A percentile compares a stretch with the other conserved stretches of the same genome.
phyloP scores from a whole-genome alignment of 164 flowering plant genomes.

The Berberis thunbergii region DNA sequence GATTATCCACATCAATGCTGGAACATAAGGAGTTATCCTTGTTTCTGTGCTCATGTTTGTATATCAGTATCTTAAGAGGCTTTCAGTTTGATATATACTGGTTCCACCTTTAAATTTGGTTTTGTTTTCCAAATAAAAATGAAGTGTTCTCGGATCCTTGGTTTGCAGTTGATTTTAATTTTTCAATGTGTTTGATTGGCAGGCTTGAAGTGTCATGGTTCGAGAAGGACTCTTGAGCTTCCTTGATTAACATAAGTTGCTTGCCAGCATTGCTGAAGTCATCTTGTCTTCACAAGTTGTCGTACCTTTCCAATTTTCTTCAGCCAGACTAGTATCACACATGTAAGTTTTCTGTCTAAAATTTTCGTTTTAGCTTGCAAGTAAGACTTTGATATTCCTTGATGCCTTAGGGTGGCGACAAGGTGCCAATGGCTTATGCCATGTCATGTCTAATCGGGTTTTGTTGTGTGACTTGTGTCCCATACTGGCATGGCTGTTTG shows the following conservation, averaged over 20 bases:
- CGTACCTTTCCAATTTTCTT: slow-evolving; percentile 51
- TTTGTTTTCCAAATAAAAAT: too few relatives aligned
- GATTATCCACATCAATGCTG: too few relatives aligned
- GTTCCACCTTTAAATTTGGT: too few relatives aligned
- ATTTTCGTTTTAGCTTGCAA: not conserved
- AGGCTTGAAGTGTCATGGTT: slow-evolving; percentile 76
- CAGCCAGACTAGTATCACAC: slow-evolving; percentile 25
- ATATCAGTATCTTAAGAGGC: too few relatives aligned
- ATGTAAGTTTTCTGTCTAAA: slow-evolving; percentile 30
- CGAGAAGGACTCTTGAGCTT: slow-evolving; percentile 55
- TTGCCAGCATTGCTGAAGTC: slow-evolving; percentile 82
- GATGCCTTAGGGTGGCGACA: not conserved
- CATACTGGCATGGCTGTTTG: too few relatives aligned
- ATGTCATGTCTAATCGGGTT: too few relatives aligned
- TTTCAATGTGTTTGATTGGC: slow-evolving; percentile 18
- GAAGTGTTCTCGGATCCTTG: too few relatives aligned
- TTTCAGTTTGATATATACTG: too few relatives aligned
- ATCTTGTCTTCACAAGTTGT: slow-evolving; percentile 64
- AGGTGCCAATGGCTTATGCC: too few relatives aligned
- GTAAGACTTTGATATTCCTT: not conserved
- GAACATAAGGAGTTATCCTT: too few relatives aligned
- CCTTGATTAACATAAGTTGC: slow-evolving; percentile 72
- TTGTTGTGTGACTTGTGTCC: too few relatives aligned
- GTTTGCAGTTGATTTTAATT: not conserved
- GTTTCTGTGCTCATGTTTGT: too few relatives aligned